Percentiles rank a stretch among this genome's conserved stretches.
phyloP scores from a whole-genome alignment of 208 protist genomes.

The Leishmania guyanensis region DNA sequence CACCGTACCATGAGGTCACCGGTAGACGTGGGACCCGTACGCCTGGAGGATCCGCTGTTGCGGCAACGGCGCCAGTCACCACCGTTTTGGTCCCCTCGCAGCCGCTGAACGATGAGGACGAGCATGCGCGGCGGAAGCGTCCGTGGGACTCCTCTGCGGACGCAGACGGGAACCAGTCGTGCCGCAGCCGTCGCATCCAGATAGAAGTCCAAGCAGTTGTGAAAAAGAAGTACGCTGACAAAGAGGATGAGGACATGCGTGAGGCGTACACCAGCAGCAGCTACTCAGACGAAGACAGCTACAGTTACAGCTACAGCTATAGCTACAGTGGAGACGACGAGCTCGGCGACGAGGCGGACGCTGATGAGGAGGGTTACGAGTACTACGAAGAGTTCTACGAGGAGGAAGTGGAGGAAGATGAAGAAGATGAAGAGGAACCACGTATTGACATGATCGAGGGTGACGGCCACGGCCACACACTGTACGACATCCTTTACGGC shows the following conservation, averaged over 20 bases:
- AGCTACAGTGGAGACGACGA: constrained; percentile 12
- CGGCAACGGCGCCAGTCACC: background rate
- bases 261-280: constrained; percentile 9
- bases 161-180: constrained; percentile 2
- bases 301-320: constrained; percentile 26
- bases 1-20: background rate
- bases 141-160: constrained; percentile 2
- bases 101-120: constrained; percentile 4
- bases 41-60: too few species aligned
- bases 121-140: constrained; percentile 11
- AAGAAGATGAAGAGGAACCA: constrained; percentile 72
- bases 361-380: constrained; percentile 42
- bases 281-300: constrained; percentile 15
- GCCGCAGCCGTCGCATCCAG: constrained; percentile 18
- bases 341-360: too few species aligned
- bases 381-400: constrained; percentile 71
- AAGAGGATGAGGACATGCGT: background rate
- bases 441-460: constrained; percentile 79
- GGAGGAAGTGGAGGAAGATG: constrained; percentile 67
- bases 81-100: constrained; percentile 9
- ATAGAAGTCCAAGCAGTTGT: background rate
- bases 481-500: constrained; percentile 70
- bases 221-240: constrained; percentile 2
- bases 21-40: background rate
- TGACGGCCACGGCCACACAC: constrained; percentile 37